Evolutionary conservation across 768 basidiomycete species (phyloP).

Genomic region (Porpolomopsis calyptriformis): DNA sequence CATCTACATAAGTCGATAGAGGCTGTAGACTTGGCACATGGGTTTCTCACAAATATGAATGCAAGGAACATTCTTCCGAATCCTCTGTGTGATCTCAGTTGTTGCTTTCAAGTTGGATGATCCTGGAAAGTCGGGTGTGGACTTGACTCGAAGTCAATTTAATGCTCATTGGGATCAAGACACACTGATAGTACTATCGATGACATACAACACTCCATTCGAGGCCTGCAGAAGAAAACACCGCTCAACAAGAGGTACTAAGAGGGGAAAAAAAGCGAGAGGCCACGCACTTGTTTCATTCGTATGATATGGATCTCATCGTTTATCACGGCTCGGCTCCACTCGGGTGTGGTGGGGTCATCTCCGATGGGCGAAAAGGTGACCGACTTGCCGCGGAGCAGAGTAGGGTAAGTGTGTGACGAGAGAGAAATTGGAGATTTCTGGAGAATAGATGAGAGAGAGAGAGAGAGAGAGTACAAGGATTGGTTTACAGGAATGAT

Average conservation of each 20-base stretch:
- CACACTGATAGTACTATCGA: constrained; percentile 38
- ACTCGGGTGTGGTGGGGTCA: constrained; percentile 29
- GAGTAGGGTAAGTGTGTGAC: constrained; percentile 40
- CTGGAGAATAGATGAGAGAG: constrained; percentile 17
- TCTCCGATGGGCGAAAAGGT: constrained; percentile 35
- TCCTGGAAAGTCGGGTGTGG: no score
- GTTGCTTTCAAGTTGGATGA: no score
- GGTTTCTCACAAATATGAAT: no score
- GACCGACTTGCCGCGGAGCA: constrained; percentile 49
- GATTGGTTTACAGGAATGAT: constrained; percentile 56
- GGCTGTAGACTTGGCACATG: no score
- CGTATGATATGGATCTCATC: constrained; percentile 43
- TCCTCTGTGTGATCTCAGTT: no score
- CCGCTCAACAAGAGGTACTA: neutral
- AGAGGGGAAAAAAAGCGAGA: neutral
- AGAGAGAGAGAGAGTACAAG: neutral
- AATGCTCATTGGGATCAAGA: no score
- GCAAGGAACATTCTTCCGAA: no score
- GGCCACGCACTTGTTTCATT: constrained; percentile 46
- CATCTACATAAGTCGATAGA: no score
- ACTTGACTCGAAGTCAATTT: no score
- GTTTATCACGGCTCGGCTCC: constrained; percentile 50
- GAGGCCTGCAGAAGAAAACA: constrained; percentile 26
- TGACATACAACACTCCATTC: constrained; percentile 49
- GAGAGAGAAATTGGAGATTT: constrained; percentile 39